Conservation (phyloP, 2,329 filamentous ascomycete species). For the Annulohypoxylon truncatum region DNA sequence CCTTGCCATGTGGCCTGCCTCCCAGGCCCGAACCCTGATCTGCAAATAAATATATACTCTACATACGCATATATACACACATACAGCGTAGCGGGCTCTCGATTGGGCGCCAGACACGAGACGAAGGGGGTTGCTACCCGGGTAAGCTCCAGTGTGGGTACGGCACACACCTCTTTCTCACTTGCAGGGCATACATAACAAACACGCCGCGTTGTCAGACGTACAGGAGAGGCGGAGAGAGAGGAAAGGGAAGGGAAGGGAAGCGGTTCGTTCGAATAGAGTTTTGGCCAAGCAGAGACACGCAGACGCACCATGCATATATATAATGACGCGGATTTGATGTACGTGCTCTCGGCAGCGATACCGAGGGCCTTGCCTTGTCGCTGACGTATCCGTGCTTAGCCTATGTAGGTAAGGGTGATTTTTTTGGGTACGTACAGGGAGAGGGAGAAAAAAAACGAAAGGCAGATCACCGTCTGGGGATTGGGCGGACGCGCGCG, state of each 20-base stretch:
- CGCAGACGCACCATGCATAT: slow-evolving; percentile 21
- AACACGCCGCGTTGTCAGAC: neutral
- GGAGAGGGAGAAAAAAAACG: neutral
- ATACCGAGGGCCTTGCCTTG: slow-evolving; percentile 29
- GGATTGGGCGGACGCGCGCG: slow-evolving; percentile 19
- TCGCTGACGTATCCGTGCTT: slow-evolving; percentile 15
- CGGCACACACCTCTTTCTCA: slow-evolving; percentile 3
- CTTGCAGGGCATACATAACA: neutral
- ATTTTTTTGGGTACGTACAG: neutral
- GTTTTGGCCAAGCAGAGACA: slow-evolving; percentile 32
- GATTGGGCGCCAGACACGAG: slow-evolving; percentile 26
- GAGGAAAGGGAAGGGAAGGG: neutral
- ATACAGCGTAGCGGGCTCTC: slow-evolving; percentile 3
- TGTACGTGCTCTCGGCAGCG: slow-evolving; percentile 34
- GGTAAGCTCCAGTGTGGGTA: slow-evolving; percentile 30
- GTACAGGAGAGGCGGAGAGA: neutral
- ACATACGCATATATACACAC: slow-evolving; percentile 21
- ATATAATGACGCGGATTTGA: slow-evolving; percentile 33
- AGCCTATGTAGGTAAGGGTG: slow-evolving; percentile 4
- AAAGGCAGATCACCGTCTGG: slow-evolving; percentile 13
- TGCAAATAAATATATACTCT: slow-evolving; percentile 39
- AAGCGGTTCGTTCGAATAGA: slow-evolving; percentile 38
- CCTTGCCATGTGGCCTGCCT: slow-evolving; percentile 37
- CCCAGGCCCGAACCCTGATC: slow-evolving; percentile 35
- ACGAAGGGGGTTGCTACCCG: slow-evolving; percentile 5